These are phyloP conservation scores for Wickerhamomyces sp. DNA, from an alignment of 1,139 yeast genomes.

Conservation along the genomic window DNA sequence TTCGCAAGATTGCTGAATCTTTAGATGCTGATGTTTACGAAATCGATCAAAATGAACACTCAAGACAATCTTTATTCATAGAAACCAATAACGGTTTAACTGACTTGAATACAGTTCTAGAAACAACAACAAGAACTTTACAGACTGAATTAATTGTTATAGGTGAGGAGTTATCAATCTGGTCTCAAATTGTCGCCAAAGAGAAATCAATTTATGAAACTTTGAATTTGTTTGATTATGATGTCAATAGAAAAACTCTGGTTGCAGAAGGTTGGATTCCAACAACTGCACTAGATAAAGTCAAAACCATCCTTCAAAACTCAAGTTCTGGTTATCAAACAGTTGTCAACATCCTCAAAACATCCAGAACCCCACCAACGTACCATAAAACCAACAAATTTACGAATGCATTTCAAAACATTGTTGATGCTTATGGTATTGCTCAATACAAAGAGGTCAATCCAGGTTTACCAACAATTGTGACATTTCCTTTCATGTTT, in stretches of 20 bases:
- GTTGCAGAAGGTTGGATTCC: constrained; percentile 99
- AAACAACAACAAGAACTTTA: constrained; percentile 65
- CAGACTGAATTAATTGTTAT: constrained; percentile 72
- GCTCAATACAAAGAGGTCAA: constrained; percentile 94
- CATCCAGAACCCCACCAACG: constrained; percentile 90
- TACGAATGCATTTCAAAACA: constrained; percentile 85
- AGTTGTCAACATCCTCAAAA: constrained; percentile 73
- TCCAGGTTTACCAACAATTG: constrained; percentile 91
- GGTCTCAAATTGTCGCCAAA: constrained; percentile 62
- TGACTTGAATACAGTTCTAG: constrained; percentile 66
- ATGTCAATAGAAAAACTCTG: constrained; percentile 76
- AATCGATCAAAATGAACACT: constrained; percentile 52
- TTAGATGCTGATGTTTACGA: constrained; percentile 75
- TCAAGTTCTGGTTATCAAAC: constrained; percentile 62
- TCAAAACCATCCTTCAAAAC: constrained; percentile 45
- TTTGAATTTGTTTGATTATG: constrained; percentile 78
- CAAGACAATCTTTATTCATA: constrained; percentile 53
- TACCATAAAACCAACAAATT: constrained; percentile 88
- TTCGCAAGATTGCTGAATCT: constrained; percentile 73
- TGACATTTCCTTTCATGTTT: constrained; percentile 97
- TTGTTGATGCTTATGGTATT: constrained; percentile 92
- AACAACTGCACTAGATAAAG: constrained; percentile 39
- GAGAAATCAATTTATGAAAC: constrained; percentile 75
- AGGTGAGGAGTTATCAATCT: constrained; percentile 62
- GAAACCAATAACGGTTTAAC: constrained; percentile 54